These are phyloP conservation scores for Aspergillus melleus DNA, from an alignment of 2,329 filamentous ascomycete species.

Conservation along the genomic window DNA sequence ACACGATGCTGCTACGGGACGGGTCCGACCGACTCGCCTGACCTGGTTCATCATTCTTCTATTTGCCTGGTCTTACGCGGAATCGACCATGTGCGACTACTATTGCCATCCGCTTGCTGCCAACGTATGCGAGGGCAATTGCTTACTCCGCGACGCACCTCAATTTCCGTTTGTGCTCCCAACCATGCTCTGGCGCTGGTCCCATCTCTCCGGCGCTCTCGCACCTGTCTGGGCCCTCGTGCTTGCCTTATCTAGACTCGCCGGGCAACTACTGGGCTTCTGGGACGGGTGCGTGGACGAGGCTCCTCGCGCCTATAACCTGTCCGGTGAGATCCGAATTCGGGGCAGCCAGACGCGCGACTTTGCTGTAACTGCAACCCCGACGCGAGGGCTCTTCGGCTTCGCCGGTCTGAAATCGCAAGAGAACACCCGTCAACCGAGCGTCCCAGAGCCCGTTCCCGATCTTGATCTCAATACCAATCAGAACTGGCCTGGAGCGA, in stretches of 20 bases:
- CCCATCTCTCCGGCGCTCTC: constrained; percentile 34
- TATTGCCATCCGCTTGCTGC: constrained; percentile 55
- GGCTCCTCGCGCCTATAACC: constrained; percentile 20
- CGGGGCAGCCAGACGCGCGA: constrained; percentile 26
- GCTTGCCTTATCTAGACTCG: constrained; percentile 31
- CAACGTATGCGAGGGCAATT: constrained; percentile 50
- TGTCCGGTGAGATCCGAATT: constrained; percentile 32
- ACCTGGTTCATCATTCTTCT: constrained; percentile 43
- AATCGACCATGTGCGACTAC: constrained; percentile 50
- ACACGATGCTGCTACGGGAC: constrained; percentile 26
- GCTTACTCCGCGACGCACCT: constrained; percentile 53
- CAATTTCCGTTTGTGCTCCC: constrained; percentile 57
- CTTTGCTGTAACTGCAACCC: constrained; percentile 19
- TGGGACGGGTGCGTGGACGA: constrained; percentile 47
- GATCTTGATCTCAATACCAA: constrained; percentile 7
- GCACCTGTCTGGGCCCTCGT: constrained; percentile 32
- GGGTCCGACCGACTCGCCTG: constrained; percentile 37
- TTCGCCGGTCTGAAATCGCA: background rate
- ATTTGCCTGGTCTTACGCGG: constrained; percentile 51
- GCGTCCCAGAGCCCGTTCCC: constrained; percentile 7
- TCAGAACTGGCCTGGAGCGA: constrained; percentile 12
- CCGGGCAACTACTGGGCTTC: constrained; percentile 39
- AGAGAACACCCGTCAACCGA: background rate
- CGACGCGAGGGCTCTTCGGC: constrained; percentile 15
- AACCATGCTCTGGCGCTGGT: constrained; percentile 54